Evolutionary conservation across 2,329 filamentous ascomycete species (phyloP).

Genomic region (Pseudogymnoascus sp.): DNA sequence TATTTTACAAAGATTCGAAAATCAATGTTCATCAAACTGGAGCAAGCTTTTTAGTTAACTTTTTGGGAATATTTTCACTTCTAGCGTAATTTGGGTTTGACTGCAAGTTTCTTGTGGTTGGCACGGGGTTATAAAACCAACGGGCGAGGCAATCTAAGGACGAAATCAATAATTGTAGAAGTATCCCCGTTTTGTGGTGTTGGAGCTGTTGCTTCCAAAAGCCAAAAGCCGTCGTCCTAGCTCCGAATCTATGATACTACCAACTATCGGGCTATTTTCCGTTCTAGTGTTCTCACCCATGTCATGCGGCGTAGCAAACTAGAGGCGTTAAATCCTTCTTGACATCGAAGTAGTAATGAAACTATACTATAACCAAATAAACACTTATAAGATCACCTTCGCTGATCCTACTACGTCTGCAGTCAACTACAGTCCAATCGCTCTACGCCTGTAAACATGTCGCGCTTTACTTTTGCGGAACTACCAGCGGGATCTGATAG

Average conservation of each 20-base stretch:
- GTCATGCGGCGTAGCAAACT: neutral
- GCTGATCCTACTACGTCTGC: neutral
- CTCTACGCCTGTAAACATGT: neutral
- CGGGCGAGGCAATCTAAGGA: no score
- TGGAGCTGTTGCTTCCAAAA: no score
- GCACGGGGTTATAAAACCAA: no score
- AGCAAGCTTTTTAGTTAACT: no score
- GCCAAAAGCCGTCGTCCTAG: neutral
- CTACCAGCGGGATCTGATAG: neutral
- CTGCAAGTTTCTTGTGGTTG: no score
- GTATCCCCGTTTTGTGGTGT: no score
- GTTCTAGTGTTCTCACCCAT: neutral
- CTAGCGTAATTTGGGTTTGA: no score
- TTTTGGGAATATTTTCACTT: no score
- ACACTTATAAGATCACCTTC: neutral
- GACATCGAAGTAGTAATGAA: neutral
- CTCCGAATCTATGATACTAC: neutral
- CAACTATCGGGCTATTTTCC: neutral
- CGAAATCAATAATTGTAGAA: no score
- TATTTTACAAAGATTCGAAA: no score
- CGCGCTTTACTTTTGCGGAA: neutral
- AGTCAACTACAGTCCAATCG: neutral
- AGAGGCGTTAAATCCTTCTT: neutral
- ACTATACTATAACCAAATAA: neutral
- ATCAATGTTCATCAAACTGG: no score